Evolutionary conservation across 331 rosid genomes (phyloP), one percentile per base, ranked within the genome.

Genomic region (Phaseolus coccineus): DNA sequence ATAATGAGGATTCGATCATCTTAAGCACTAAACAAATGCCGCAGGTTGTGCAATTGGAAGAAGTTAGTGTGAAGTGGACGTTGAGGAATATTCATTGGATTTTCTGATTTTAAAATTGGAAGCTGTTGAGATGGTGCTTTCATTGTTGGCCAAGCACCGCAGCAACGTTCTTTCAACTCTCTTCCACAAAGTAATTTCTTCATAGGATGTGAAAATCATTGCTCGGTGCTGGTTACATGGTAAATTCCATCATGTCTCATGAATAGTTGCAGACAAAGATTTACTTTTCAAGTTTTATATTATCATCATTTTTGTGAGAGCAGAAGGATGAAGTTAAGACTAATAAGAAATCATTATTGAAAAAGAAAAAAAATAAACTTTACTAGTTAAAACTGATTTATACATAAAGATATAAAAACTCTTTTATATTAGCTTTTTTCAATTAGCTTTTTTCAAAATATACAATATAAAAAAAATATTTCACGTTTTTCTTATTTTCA

Each of bases 91-190:
- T 71, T 77, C n/a, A 63, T 58, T 73, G 69, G 37, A 35, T 69
- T 46, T 30, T 77, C 81, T 72, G 25, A 35, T 46, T 80, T 83
- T 74, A 63, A 85, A 84, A 71, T 74, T 25, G 57, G 89, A 48
- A 77, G 91, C 83, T 81, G 91, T 84, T 89, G 83, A 80, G 87
- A 82, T 61, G 88, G 78, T n/a, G 81, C 84, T 94, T 80, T 94
- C 91, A 75, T 71, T 77, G 74, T 48, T 47, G 71, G 44, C 73
- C 64, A 50, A 79, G 71, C 58, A 79, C 40, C 6, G 69, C 84
- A 68, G 5, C 78, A 77, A 74, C 42, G 71, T 76, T 79, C 37
- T 37, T 76, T 79, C 72, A 64, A 42, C 73, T 70, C 80, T 66
- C 15, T 19, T 19, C 22, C 22, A 19, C 22, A 19, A 0, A 19